Evolutionary conservation across 2,329 filamentous ascomycete genomes (phyloP), one percentile per base, ranked within the genome.

Genomic region (Paraconiothyrium sp.): DNA sequence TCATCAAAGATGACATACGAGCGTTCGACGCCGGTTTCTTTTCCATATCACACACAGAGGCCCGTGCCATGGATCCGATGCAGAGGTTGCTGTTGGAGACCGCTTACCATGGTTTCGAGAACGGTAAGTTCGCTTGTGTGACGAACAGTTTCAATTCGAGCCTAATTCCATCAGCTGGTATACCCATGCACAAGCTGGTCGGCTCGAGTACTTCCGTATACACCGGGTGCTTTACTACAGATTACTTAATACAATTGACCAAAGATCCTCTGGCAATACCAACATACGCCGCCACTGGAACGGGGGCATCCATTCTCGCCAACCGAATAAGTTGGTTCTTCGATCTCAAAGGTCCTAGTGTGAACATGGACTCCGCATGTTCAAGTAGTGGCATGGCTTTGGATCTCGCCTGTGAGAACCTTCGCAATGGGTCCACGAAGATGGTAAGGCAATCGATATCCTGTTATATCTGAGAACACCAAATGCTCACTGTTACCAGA

Each of bases 81-180:
- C 64, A 68, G 2, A 47, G 70, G 2, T 16, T 61, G 2, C 56
- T 71, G 4, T 50, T 74, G 1, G 71, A 74, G 58, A 49, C 51
- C 6, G 47, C 64, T 14, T 74, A 70, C 37, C 59, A 67, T 20
- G 67, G 64, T 11, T 39, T 73, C 7, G 71, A 74, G 46, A 68
- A 68, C 59, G 66, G 67, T 67, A 14, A 46, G 66, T 56, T 3
- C 51, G 8, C 6, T 32, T 20, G 10, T 35, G 4, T 7, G 8
- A 22, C 24, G 32, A 20, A 13, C 14, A 43, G 4, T 13, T 11
- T 9, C 34, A 30, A 16, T 41, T 16, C 27, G 6, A 37, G 48
- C 16, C 22, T 24, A 16, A 2, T 60, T 85, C 74, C 77, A 59
- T 76, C 69, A 63, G 74, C 65, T 44, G 73, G 71, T 14, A 55